Conservation (phyloP, 2,329 filamentous ascomycete species). For the Hypoxylon sp. region DNA sequence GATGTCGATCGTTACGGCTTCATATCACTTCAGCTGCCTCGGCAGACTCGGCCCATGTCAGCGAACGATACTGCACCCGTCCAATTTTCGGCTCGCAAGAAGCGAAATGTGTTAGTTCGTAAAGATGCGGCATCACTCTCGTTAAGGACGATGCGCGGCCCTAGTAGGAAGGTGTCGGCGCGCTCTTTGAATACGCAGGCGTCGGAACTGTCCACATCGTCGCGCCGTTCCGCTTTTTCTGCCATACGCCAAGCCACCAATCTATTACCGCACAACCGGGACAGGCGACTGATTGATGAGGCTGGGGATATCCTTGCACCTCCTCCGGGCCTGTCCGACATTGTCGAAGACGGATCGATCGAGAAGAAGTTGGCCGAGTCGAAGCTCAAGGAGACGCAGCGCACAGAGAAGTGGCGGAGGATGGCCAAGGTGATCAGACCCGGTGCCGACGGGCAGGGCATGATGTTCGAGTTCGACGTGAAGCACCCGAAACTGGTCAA, state of each 20-base stretch:
- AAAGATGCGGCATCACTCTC: slow-evolving; percentile 50
- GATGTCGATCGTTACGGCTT: slow-evolving; percentile 75
- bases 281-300: slow-evolving; percentile 68
- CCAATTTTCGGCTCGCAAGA: slow-evolving; percentile 53
- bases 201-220: slow-evolving; percentile 60
- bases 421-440: slow-evolving; percentile 67
- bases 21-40: slow-evolving; percentile 58
- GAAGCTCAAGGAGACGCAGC: slow-evolving; percentile 69
- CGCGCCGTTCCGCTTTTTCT: slow-evolving; percentile 62
- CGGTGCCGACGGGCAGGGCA: slow-evolving; percentile 63
- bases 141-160: slow-evolving; percentile 53
- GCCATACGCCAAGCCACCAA: slow-evolving; percentile 66
- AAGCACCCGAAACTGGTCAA: slow-evolving; percentile 85
- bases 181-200: slow-evolving; percentile 66
- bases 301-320: slow-evolving; percentile 72
- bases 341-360: slow-evolving; percentile 62
- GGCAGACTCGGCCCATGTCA: slow-evolving; percentile 52
- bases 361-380: slow-evolving; percentile 62
- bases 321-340: slow-evolving; percentile 63
- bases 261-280: slow-evolving; percentile 66
- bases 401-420: slow-evolving; percentile 72
- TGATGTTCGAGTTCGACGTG: slow-evolving; percentile 80
- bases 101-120: slow-evolving; percentile 56
- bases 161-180: slow-evolving; percentile 63
- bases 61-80: slow-evolving; percentile 53